Evolutionary conservation across 1,139 yeast genomes (phyloP).

Genomic region (Debaryomycetaceae sp.): DNA sequence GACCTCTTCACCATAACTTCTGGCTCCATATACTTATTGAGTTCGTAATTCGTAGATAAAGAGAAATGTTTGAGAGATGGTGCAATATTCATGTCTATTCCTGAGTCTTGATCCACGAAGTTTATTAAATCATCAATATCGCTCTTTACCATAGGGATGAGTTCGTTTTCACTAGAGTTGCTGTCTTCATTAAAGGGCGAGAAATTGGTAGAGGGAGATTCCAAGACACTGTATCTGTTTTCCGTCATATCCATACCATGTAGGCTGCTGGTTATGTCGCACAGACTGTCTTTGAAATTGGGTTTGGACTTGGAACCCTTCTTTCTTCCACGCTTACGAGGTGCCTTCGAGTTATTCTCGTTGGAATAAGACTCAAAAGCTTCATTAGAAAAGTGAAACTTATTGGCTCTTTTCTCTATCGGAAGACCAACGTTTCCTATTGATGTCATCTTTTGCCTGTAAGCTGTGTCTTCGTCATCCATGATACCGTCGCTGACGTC

Average conservation of each 20-base stretch:
- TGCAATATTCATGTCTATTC: slow-evolving; percentile 1
- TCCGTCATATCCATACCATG: background rate
- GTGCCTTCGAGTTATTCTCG: slow-evolving; percentile 1
- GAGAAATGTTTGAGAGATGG: slow-evolving; percentile 1
- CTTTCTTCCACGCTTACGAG: slow-evolving; percentile 6
- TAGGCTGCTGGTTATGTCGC: background rate
- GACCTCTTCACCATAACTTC: slow-evolving; percentile 2
- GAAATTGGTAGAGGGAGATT: background rate
- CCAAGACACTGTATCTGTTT: background rate
- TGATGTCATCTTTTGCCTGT: background rate
- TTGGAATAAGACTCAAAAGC: background rate
- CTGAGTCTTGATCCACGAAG: slow-evolving; percentile 1
- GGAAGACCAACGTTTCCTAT: slow-evolving; percentile 1
- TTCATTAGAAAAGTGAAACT: slow-evolving; percentile 1
- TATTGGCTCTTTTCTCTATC: slow-evolving; percentile 5
- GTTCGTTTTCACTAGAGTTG: background rate
- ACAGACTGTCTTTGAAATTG: background rate
- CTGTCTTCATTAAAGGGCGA: background rate
- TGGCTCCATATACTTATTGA: slow-evolving; percentile 3
- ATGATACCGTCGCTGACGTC: background rate
- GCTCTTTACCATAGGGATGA: background rate
- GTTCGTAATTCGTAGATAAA: slow-evolving; percentile 1
- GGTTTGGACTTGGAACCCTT: slow-evolving; percentile 3
- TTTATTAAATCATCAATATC: slow-evolving; percentile 1
- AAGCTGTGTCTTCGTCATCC: slow-evolving; percentile 1